phyloP scores from a whole-genome alignment of 768 basidiomycete genomes.

The Mrakia blollopis region DNA sequence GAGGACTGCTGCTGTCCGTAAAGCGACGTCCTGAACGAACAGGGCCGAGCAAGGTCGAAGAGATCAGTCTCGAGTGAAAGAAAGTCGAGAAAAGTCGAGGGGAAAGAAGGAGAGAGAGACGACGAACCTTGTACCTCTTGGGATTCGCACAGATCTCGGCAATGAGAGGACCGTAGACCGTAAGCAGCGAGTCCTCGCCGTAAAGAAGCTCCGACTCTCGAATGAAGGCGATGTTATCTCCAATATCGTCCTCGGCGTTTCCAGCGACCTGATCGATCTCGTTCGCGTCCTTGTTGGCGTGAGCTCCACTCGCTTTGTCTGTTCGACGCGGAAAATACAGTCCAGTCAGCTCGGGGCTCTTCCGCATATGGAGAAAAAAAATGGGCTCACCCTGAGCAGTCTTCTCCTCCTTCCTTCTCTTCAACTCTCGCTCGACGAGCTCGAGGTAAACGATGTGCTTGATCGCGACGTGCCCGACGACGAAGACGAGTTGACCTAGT shows the following conservation, averaged over 20 bases:
- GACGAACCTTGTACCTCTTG: conserved; percentile 75
- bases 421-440: conserved; percentile 91
- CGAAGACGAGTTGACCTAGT: conserved; percentile 87
- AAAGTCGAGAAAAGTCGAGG: background rate
- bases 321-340: conserved; percentile 29
- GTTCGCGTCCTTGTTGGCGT: conserved; percentile 50
- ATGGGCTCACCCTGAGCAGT: conserved; percentile 59
- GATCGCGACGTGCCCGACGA: conserved; percentile 93
- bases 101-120: background rate
- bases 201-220: conserved; percentile 84
- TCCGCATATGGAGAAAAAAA: too few relatives aligned
- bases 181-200: conserved; percentile 71
- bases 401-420: conserved; percentile 82
- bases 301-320: conserved; percentile 53
- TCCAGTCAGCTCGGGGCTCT: background rate
- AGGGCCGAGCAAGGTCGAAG: too few relatives aligned
- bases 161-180: conserved; percentile 81
- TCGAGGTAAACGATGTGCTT: conserved; percentile 97
- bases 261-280: conserved; percentile 97
- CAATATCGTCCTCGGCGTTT: conserved; percentile 96
- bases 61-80: background rate
- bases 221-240: conserved; percentile 76
- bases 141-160: conserved; percentile 86
- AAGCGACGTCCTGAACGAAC: conserved; percentile 65
- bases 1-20: conserved; percentile 80